Conservation (phyloP, 345 rosid genomes). For the Syzygium oleosum region DNA sequence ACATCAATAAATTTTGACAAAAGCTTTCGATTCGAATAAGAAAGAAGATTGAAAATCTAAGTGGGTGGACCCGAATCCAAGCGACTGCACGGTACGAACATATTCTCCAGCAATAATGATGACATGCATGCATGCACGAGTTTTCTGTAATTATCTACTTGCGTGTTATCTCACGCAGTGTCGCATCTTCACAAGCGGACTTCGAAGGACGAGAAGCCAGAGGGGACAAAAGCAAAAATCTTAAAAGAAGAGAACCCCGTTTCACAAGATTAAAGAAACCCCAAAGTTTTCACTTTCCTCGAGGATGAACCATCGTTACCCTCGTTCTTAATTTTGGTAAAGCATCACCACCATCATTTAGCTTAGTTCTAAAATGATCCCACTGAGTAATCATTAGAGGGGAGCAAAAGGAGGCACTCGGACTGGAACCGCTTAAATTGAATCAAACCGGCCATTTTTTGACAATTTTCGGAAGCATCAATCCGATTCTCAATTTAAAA, state of each 20-base stretch:
- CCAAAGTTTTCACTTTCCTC: neutral
- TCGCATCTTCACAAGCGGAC: neutral
- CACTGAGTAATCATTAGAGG: neutral
- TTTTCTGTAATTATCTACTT: neutral
- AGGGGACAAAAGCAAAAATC: neutral
- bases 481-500: too few relatives aligned
- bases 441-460: too few relatives aligned
- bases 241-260: neutral
- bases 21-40: neutral
- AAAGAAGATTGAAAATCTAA: neutral
- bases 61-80: neutral
- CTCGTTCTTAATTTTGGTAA: neutral
- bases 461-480: too few relatives aligned
- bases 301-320: neutral
- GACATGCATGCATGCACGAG: neutral
- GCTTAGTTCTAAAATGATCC: neutral
- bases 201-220: neutral
- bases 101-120: neutral
- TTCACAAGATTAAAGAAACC: neutral
- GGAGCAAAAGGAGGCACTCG: too few relatives aligned
- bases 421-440: too few relatives aligned
- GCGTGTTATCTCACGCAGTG: neutral
- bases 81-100: neutral
- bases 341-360: neutral
- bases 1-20: neutral